Evolutionary conservation across 1,284 basidiomycete genomes (phyloP), one percentile per base, ranked within the genome.

Genomic region (Cryptococcus sp.): DNA sequence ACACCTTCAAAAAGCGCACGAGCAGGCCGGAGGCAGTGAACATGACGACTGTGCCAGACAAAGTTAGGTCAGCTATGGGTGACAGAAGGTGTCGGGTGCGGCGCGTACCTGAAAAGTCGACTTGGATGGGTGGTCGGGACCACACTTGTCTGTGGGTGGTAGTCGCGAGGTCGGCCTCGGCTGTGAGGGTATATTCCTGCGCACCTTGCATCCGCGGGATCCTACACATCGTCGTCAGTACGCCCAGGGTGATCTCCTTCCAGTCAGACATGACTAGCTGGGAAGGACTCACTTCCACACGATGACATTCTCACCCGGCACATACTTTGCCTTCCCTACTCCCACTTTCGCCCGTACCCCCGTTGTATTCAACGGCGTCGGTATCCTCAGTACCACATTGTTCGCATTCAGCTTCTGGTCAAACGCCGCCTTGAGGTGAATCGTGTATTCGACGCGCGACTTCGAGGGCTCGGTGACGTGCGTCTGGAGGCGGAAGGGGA

Each of bases 1-100:
- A 97, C 23, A 99, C 94, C 77, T 98, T 98, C 70, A 99, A 78
- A 82, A 97, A 99, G 47, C 95, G 85, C 16, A 99, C 96, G 52
- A 96, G 87, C 66, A 99, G 77, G 0, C 96, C 96, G 8, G 93
- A 97, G 5, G 94, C 84, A 0, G 95, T 98, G 78, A 97, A 93
- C 95, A 98, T 98, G 68, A 98, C 82, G 56, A 99, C 95, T 79
- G 93, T 86, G 23, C 13, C 45, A 54, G 43, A 47, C 35, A 18
- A 16, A 12, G 46, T 50, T 16, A 53, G 37, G 35, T 46, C 37
- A 18, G 23, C n/a, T 4, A 15, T 12, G 24, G 5, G 28, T 2
- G 42, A 12, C 12, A 48, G 35, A 36, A n/a, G 28, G 35, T 23
- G 16, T 20, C n/a, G 3, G 5, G n/a, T 12, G 12, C 43, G 18